These are phyloP conservation scores for Epicoccum nigrum DNA, from an alignment of 2,329 filamentous ascomycete species.

Conservation along the genomic window DNA sequence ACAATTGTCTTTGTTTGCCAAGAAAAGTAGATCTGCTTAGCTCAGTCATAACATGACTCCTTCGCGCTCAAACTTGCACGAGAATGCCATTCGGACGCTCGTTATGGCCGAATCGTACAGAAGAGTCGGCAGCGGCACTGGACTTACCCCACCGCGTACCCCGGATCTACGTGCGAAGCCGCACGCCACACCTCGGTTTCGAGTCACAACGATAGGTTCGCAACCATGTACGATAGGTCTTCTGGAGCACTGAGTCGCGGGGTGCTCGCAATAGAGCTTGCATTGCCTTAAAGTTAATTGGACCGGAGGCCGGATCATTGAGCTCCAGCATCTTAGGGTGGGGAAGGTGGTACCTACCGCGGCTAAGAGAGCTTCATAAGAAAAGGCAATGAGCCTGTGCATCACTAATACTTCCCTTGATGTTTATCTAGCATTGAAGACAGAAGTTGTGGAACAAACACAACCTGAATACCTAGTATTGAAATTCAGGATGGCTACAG, in stretches of 20 bases:
- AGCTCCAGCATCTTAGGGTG: not conserved
- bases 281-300: not conserved
- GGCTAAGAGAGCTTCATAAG: not conserved
- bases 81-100: too few relatives aligned
- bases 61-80: too few relatives aligned
- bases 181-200: slow-evolving; percentile 9
- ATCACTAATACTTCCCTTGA: too few relatives aligned
- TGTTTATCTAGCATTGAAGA: too few relatives aligned
- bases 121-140: slow-evolving; percentile 2
- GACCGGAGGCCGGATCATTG: not conserved
- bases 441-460: too few relatives aligned
- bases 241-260: not conserved
- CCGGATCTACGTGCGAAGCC: slow-evolving; percentile 3
- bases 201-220: slow-evolving; percentile 1
- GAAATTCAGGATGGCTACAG: slow-evolving; percentile 14
- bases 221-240: not conserved
- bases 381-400: too few relatives aligned
- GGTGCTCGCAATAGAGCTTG: not conserved
- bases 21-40: too few relatives aligned
- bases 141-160: slow-evolving; percentile 11
- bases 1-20: too few relatives aligned
- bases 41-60: too few relatives aligned
- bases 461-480: too few relatives aligned
- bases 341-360: slow-evolving; percentile 6
- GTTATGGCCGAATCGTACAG: slow-evolving; percentile 1